Base-by-base conservation (phyloP, 2,329 filamentous ascomycete species). In the Corinectria fuckeliana region DNA sequence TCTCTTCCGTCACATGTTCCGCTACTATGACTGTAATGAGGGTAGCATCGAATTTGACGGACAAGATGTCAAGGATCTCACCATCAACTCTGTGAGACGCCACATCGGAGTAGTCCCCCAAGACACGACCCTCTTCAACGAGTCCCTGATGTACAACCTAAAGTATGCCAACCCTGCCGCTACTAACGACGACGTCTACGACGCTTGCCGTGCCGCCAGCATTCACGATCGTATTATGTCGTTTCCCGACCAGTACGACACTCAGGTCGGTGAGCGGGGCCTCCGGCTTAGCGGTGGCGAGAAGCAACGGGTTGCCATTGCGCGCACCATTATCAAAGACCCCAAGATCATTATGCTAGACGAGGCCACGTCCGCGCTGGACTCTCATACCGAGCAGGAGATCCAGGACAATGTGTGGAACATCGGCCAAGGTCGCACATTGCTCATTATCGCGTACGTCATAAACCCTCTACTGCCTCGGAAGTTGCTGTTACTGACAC, bases 101-200 rank as follows among this genome's bases (percentile, higher is more conserved):
- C 90, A 93, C 73, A 97, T 99, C 70, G 95, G 95, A 21, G 94
- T 99, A 41, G 95, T 99, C 6, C 95, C 95, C 1, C 95, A 99
- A 75, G 95, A 99, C 71, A 97, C 94, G 4, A 91, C 96, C 5
- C 82, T 97, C 42, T 97, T 97, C 83, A 97, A 97, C 74, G 93
- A 97, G 75, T 90, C 91, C 1, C 80, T 97, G 63, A 95, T 97
- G 92, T 97, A 96, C 79, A 97, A 97, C 72, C 81, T 97, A 61
- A 90, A 88, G 74, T 97, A 97, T 73, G 93, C 93, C 60, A 94
- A 94, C 64, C 91, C 91, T 41, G 76, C 84, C 25, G 92, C 90
- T 10, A 91, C 90, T 0, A 89, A 96, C 59, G 90, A 94, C 66
- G 88, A 97, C 25, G 88, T 97, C 2, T 91, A 88, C 69, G 87